These are phyloP conservation scores for Anisogramma anomala DNA, from an alignment of 2,329 filamentous ascomycete genomes.

Conservation along the genomic window DNA sequence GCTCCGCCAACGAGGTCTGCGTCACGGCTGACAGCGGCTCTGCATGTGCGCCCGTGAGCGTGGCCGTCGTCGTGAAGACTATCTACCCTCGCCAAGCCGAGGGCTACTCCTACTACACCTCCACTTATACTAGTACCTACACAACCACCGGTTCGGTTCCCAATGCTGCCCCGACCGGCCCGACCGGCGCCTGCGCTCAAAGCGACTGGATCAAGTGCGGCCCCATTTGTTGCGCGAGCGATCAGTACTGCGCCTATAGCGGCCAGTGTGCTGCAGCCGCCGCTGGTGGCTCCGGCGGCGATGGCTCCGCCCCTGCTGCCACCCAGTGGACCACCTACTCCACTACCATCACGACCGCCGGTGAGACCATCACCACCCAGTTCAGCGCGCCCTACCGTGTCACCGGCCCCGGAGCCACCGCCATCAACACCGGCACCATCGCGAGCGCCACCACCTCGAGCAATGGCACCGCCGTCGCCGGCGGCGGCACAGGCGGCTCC, in stretches of 20 bases:
- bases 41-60: slow-evolving; percentile 30
- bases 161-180: slow-evolving; percentile 30
- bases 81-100: slow-evolving; percentile 14
- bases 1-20: slow-evolving; percentile 36
- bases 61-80: neutral
- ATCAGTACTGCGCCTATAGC: slow-evolving; percentile 52
- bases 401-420: slow-evolving; percentile 36
- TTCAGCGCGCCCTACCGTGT: slow-evolving; percentile 40
- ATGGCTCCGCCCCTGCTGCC: slow-evolving; percentile 28
- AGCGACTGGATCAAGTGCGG: slow-evolving; percentile 48
- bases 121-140: slow-evolving; percentile 42
- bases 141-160: slow-evolving; percentile 48
- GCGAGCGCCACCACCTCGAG: slow-evolving; percentile 30
- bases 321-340: slow-evolving; percentile 20
- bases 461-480: slow-evolving; percentile 26
- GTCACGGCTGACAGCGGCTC: slow-evolving; percentile 39
- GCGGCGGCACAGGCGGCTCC: slow-evolving; percentile 24
- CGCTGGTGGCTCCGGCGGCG: slow-evolving; percentile 21
- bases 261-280: slow-evolving; percentile 48
- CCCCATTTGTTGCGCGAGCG: slow-evolving; percentile 55
- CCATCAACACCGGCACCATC: slow-evolving; percentile 42
- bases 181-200: slow-evolving; percentile 37
- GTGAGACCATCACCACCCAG: slow-evolving; percentile 40
- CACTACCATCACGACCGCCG: slow-evolving; percentile 30
- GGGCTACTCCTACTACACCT: slow-evolving; percentile 27